Evolutionary conservation across 75 land plant species (phyloP), one percentile per base, ranked within the genome.

Genomic region (Cryptomeria japonica): DNA sequence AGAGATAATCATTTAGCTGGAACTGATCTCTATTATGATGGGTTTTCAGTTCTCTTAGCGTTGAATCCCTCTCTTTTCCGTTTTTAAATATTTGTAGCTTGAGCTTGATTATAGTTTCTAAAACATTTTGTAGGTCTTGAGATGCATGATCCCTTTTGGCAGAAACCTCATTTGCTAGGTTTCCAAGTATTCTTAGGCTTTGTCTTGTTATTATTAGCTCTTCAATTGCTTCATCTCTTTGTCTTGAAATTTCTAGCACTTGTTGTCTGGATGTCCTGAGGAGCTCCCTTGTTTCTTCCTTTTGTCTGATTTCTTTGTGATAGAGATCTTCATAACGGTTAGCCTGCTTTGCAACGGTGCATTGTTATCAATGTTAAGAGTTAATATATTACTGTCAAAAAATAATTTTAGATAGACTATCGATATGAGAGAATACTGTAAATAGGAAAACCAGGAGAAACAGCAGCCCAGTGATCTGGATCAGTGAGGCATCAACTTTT

Each of bases 271-370:
- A 34, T 75, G 38, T 12, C 77, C 13, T 34, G 14, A 75, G 37
- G 77, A 75, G 77, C 16, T 75, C 77, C 77, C 77, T 75, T 75
- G 16, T 75, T 75, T 75, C 77, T 75, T 75, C 77, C 34, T 12
- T 75, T 75, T 75, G 77, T 32, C 37, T 75, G 77, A 75, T 34
- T 75, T 75, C 77, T 34, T 34, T 75, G 77, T 75, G 77, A 75
- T 75, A 75, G 16, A 75, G 77, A 32, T 75, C 37, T 11, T 75
- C 77, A 13, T 34, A 75, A 34, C 11, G 13, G 77, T 34, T 75
- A 34, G 77, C 77, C 77, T 75, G 77, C 32, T 34, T 31, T 34
- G 34, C 37, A 32, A 13, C 13, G 34, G 4, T 2, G 37, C 77
- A 75, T 34, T 75, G n/a, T 25, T 25, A 64, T 64, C 70, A 64